These are phyloP conservation scores for Truncatella angustata DNA, from an alignment of 2,329 filamentous ascomycete genomes.

Conservation along the genomic window DNA sequence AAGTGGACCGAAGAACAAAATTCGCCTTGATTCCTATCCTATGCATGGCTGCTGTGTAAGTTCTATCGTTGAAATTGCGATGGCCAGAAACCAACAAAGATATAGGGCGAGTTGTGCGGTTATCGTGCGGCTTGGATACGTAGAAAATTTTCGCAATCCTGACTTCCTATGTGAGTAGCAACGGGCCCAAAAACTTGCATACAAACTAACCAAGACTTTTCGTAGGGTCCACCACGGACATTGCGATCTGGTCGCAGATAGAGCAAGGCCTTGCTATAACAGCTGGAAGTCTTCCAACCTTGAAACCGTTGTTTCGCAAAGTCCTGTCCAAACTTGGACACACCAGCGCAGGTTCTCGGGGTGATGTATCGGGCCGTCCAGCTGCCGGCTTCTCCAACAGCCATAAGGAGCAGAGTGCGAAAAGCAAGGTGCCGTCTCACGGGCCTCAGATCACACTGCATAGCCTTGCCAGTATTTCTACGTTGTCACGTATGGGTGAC, in stretches of 20 bases:
- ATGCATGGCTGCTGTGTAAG: conserved; percentile 42
- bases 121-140: conserved; percentile 17
- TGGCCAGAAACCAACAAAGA: background rate
- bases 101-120: conserved; percentile 19
- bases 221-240: conserved; percentile 16
- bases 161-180: conserved; percentile 17
- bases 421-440: background rate
- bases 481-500: background rate
- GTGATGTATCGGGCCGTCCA: background rate
- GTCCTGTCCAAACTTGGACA: background rate
- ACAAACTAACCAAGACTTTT: background rate
- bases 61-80: background rate
- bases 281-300: conserved; percentile 26
- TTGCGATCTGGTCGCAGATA: conserved; percentile 31
- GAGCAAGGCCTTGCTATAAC: conserved; percentile 30
- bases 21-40: conserved; percentile 43
- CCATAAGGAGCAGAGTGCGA: background rate
- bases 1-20: conserved; percentile 47
- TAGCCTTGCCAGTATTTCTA: background rate
- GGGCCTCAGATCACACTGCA: background rate
- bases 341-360: background rate
- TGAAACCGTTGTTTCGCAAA: conserved; percentile 23
- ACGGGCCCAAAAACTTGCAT: background rate
- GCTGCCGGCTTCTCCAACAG: background rate
- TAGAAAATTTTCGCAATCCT: conserved; percentile 15